A percentile compares a stretch with the other conserved stretches of the same genome.
Conservation (phyloP, 73 alveolate species). For the Breviolum minutum region DNA sequence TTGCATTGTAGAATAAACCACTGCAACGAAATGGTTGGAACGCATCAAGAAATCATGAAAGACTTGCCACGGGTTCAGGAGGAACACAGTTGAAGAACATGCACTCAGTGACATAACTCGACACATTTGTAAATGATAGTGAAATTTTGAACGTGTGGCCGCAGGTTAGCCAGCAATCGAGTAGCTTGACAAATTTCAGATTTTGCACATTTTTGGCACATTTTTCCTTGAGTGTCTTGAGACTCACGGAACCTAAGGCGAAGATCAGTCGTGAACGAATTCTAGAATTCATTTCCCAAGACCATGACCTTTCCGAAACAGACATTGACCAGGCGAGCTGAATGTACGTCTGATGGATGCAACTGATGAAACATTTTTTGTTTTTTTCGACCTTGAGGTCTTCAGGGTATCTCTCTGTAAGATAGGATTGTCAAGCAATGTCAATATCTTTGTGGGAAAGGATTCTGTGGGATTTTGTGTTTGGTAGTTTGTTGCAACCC, state of each 20-base stretch:
- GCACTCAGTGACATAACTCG: not conserved
- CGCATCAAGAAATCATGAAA: not conserved
- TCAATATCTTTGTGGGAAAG: too few species aligned
- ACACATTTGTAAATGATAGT: not conserved
- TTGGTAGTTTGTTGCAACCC: not conserved
- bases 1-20: too few species aligned
- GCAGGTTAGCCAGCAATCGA: conserved; percentile 58
- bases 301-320: conserved; percentile 45
- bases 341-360: too few species aligned
- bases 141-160: not conserved
- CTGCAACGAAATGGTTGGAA: not conserved
- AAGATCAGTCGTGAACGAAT: conserved; percentile 62
- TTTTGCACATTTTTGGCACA: not conserved
- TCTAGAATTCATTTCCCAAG: conserved; percentile 65
- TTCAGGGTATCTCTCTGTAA: not conserved
- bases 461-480: not conserved
- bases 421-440: not conserved
- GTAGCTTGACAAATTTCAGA: not conserved
- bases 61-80: not conserved
- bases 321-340: conserved; percentile 36
- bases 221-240: not conserved
- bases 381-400: too few species aligned
- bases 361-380: too few species aligned
- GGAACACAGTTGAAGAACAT: too few species aligned
- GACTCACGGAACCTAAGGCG: not conserved